Evolutionary conservation across 129 eudicot species (phyloP), one percentile per base, ranked within the genome.

Genomic region (Gnaphalium uliginosum): DNA sequence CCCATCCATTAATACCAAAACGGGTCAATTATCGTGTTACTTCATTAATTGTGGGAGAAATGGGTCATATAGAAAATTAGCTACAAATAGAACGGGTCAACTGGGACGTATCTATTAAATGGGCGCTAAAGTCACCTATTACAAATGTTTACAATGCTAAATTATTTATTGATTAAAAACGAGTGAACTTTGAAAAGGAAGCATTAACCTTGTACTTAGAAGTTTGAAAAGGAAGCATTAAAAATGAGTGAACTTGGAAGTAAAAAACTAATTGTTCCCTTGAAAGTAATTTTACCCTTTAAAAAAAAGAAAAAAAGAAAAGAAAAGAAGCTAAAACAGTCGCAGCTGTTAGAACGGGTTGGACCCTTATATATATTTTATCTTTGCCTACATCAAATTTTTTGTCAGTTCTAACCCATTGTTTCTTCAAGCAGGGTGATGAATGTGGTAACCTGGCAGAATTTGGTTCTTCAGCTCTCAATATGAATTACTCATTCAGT

Each of bases 381-480:
- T 37, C 4, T 73, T 75, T 75, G 72, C 37, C 17, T 64, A 26
- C 30, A 32, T 76, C 11, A 58, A 26, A 37, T 10, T 15, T 58
- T 21, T 59, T 77, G 41, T 69, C n/a, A 22, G 15, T 59, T 68
- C 37, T 72, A 37, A 79, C 53, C 33, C 17, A 51, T 41, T 53
- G 41, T 39, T 78, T 76, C 19, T 60, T 73, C 64, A 64, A 81
- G 74, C 92, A 90, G 99, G 90, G 87, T 19, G 99, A 94, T 79
- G 99, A 91, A 77, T 94, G 96, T 73, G 93, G 99, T 13, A 81
- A 87, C 72, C 82, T 94, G 57, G 87, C 94, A 24, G 99, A 94
- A 10, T 94, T 94, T 51, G 83, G 89, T 69, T 72, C 84, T 57
- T 87, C 90, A n/a, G 30, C 81, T 76, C 87, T 83, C 35, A 75